A percentile compares a stretch with the other conserved stretches of the same genome.
Evolutionary conservation across 768 basidiomycete species (phyloP).

Genomic region (Hericium erinaceus): DNA sequence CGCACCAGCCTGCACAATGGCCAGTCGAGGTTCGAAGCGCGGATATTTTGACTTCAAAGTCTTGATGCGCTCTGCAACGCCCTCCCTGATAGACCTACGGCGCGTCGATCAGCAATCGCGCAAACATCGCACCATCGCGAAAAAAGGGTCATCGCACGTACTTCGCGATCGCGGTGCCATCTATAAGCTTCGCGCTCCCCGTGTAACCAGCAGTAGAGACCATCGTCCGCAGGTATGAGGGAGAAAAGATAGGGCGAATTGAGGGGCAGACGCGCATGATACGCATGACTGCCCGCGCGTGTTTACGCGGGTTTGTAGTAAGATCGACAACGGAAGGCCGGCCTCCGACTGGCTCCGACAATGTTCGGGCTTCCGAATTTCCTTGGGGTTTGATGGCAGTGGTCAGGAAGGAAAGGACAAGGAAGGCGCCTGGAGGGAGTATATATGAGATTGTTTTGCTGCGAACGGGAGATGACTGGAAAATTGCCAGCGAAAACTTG

Average conservation of each 20-base stretch:
- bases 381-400: too few species aligned
- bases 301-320: neutral
- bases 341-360: neutral
- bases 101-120: slow-evolving; percentile 7
- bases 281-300: neutral
- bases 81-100: slow-evolving; percentile 67
- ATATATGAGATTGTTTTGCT: neutral
- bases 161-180: slow-evolving; percentile 83
- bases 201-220: slow-evolving; percentile 18
- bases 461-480: too few species aligned
- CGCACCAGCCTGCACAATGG: slow-evolving; percentile 89
- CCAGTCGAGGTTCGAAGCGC: slow-evolving; percentile 86
- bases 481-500: neutral
- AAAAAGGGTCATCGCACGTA: slow-evolving; percentile 25
- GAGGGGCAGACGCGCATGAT: neutral
- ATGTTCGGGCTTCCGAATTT: neutral
- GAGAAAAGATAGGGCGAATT: slow-evolving; percentile 10
- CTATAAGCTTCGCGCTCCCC: slow-evolving; percentile 50
- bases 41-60: slow-evolving; percentile 57
- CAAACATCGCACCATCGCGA: slow-evolving; percentile 4
- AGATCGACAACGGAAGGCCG: neutral
- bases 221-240: slow-evolving; percentile 19
- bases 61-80: slow-evolving; percentile 63
- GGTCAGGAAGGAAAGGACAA: neutral
- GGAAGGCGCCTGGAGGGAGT: slow-evolving; percentile 23